phyloP scores from a whole-genome alignment of 192 early-diverging fungal species.

The Coemansia sp. region DNA sequence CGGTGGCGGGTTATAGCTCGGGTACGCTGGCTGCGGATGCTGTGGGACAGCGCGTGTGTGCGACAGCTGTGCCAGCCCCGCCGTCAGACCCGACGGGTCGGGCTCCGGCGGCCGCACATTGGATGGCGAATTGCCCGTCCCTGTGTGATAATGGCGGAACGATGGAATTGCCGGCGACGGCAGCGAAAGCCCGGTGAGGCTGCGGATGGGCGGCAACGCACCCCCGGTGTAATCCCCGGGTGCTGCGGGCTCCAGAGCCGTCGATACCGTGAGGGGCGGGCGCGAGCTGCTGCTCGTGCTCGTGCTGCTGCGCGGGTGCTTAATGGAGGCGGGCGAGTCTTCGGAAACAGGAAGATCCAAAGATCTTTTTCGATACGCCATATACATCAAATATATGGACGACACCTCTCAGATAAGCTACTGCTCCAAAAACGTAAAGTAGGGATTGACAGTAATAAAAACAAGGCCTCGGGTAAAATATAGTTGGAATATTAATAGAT shows the following conservation, averaged over 20 bases:
- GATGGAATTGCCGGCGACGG: neutral
- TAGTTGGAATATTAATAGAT: neutral
- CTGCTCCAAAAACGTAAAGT: neutral
- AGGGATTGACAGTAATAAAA: constrained; percentile 9
- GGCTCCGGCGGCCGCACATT: neutral
- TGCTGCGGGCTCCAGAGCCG: neutral
- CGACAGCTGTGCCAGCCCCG: neutral
- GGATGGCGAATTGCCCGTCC: neutral
- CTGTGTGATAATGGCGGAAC: neutral
- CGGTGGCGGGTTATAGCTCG: neutral
- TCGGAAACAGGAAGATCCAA: constrained; percentile 36
- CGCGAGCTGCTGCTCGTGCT: neutral
- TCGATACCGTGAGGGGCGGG: neutral
- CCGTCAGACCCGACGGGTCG: neutral
- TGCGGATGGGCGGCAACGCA: constrained; percentile 43
- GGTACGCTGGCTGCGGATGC: neutral
- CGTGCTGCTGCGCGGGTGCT: constrained; percentile 32
- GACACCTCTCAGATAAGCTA: neutral
- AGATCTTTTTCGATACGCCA: constrained; percentile 52
- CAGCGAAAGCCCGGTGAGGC: constrained; percentile 12
- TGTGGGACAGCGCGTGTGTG: neutral
- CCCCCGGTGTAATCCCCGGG: neutral
- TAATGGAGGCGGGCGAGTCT: constrained; percentile 6
- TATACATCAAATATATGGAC: constrained; percentile 32
- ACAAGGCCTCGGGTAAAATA: constrained; percentile 1